Percentiles rank a stretch among this genome's conserved stretches.
These are phyloP conservation scores for Cladosporium phlei DNA, from an alignment of 2,329 filamentous ascomycete genomes.

Conservation along the genomic window DNA sequence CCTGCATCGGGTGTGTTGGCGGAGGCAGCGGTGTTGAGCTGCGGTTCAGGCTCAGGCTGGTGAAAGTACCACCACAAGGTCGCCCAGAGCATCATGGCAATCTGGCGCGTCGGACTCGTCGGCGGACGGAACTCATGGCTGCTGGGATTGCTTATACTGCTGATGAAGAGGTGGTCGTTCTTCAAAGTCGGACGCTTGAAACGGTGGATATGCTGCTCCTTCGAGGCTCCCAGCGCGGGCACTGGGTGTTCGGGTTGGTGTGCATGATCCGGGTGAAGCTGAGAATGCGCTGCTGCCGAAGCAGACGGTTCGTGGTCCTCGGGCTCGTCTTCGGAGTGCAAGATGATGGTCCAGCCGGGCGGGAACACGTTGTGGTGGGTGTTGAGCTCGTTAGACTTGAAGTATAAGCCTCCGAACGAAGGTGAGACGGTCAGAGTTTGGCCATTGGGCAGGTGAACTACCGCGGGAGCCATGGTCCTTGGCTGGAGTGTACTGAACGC, in stretches of 20 bases:
- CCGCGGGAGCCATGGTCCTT: slow-evolving; percentile 19
- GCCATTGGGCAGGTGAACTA: slow-evolving; percentile 78
- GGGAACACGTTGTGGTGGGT: slow-evolving; percentile 68
- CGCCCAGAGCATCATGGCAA: slow-evolving; percentile 95
- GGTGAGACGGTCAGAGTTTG: slow-evolving; percentile 75
- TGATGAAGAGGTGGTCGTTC: slow-evolving; percentile 82
- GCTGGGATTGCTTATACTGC: slow-evolving; percentile 80
- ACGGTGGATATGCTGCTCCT: slow-evolving; percentile 50
- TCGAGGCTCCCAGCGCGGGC: slow-evolving; percentile 14
- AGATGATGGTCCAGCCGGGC: slow-evolving; percentile 82
- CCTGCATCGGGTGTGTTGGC: slow-evolving; percentile 61
- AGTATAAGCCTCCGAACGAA: slow-evolving; percentile 86
- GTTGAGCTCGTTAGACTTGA: slow-evolving; percentile 75
- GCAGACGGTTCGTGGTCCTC: slow-evolving; percentile 17
- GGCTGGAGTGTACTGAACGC: not conserved
- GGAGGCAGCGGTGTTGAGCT: slow-evolving; percentile 59
- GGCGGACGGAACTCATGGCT: slow-evolving; percentile 74
- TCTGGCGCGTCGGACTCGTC: slow-evolving; percentile 76
- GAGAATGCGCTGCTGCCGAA: slow-evolving; percentile 13
- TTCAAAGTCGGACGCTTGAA: slow-evolving; percentile 71
- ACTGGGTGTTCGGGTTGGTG: slow-evolving; percentile 26
- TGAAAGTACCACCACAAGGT: slow-evolving; percentile 98
- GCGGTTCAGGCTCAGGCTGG: slow-evolving; percentile 65
- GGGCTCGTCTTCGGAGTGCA: slow-evolving; percentile 62
- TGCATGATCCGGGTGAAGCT: slow-evolving; percentile 14